phyloP scores from a whole-genome alignment of 352 stramenopile species.

The Phytophthora foliorum region DNA sequence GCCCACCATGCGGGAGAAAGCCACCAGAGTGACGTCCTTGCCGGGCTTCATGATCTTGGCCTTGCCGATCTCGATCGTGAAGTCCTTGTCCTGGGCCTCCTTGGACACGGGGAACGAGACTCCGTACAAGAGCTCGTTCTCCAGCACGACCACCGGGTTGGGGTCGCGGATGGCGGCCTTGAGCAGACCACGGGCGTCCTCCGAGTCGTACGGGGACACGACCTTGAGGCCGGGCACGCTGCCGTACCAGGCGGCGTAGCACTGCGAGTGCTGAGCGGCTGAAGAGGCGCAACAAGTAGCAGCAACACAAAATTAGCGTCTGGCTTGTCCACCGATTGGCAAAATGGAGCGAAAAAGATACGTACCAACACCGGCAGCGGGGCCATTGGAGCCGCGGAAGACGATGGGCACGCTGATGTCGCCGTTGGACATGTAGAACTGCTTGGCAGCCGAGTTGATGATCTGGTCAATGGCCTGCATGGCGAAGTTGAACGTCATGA shows the following conservation, averaged over 20 bases:
- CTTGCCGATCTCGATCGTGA: slow-evolving; percentile 98
- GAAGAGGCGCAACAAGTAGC: slow-evolving; percentile 7
- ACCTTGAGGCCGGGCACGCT: slow-evolving; percentile 98
- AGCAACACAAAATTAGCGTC: not conserved
- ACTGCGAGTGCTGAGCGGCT: slow-evolving; percentile 99
- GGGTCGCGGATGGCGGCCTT: slow-evolving; percentile 99
- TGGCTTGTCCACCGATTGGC: not conserved
- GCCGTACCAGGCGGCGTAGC: slow-evolving; percentile 99
- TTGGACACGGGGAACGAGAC: slow-evolving; percentile 98
- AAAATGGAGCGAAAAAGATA: slow-evolving; percentile 17
- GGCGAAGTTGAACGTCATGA: slow-evolving; percentile 99
- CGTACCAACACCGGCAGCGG: slow-evolving; percentile 95
- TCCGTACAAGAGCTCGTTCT: slow-evolving; percentile 99
- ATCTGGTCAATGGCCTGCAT: slow-evolving; percentile 99
- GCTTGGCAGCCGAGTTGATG: slow-evolving; percentile 99
- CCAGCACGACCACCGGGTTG: slow-evolving; percentile 99
- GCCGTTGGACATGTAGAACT: slow-evolving; percentile 99
- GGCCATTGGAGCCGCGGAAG: slow-evolving; percentile 99
- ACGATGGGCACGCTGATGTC: slow-evolving; percentile 99
- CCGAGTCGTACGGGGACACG: slow-evolving; percentile 96
- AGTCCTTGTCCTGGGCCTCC: slow-evolving; percentile 98
- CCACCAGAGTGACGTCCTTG: slow-evolving; percentile 98
- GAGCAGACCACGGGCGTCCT: slow-evolving; percentile 99
- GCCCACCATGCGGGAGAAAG: slow-evolving; percentile 98
- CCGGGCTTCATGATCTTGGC: slow-evolving; percentile 98